These are phyloP conservation scores for Phyllosticta citribraziliensis DNA, from an alignment of 2,329 filamentous ascomycete genomes.

Conservation along the genomic window DNA sequence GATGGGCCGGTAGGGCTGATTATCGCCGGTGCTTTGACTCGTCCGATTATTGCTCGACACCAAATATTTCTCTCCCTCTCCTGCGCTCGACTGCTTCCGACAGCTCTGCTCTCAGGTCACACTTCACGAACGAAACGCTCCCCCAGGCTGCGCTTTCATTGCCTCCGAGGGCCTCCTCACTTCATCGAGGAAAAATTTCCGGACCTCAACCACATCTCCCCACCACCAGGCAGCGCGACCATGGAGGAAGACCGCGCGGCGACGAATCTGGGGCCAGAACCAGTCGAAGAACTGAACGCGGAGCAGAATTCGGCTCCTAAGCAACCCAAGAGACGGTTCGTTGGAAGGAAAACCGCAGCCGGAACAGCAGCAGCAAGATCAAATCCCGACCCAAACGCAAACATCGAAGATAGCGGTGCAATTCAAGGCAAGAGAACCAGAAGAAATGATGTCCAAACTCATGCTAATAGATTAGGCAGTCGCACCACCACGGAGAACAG, in stretches of 20 bases:
- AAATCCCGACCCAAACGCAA: slow-evolving; percentile 28
- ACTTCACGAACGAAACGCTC: not conserved
- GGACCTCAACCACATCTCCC: not conserved
- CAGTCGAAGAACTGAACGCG: slow-evolving; percentile 50
- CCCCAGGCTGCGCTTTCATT: not conserved
- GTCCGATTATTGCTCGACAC: slow-evolving; percentile 2
- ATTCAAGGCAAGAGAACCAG: slow-evolving; percentile 50
- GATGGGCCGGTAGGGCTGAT: slow-evolving; percentile 9
- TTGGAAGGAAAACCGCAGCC: slow-evolving; percentile 67
- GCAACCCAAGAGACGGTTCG: slow-evolving; percentile 85
- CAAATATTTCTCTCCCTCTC: not conserved
- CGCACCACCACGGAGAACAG: slow-evolving; percentile 59
- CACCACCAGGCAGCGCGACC: not conserved
- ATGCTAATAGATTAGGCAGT: slow-evolving; percentile 38
- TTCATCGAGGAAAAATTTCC: slow-evolving; percentile 2
- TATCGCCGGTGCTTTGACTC: slow-evolving; percentile 6
- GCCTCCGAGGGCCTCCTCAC: not conserved
- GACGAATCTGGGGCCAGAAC: slow-evolving; percentile 58
- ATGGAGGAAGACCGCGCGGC: slow-evolving; percentile 72
- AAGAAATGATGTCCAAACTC: not conserved
- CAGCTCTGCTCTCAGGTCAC: too few relatives aligned
- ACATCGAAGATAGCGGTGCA: slow-evolving; percentile 52
- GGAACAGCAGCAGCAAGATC: slow-evolving; percentile 38
- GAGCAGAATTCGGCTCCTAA: slow-evolving; percentile 41
- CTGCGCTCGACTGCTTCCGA: not conserved